Conservation (phyloP, 2,329 filamentous ascomycete genomes). For the Cytospora schulzeri region DNA sequence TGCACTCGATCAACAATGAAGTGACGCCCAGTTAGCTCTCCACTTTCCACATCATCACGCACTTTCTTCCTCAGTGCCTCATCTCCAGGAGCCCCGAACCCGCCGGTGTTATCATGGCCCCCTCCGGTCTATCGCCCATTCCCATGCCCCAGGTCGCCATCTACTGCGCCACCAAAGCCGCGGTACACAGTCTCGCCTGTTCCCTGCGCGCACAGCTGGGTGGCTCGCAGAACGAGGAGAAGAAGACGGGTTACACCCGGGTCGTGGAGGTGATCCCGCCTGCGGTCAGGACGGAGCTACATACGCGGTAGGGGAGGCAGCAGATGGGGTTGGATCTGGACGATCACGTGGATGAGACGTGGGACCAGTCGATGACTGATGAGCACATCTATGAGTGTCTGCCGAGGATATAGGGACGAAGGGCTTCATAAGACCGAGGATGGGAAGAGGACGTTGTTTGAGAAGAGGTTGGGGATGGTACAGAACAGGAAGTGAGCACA, state of each 20-base stretch:
- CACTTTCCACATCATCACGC: conserved; percentile 46
- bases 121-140: conserved; percentile 49
- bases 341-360: too few relatives aligned
- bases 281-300: too few relatives aligned
- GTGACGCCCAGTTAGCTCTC: conserved; percentile 52
- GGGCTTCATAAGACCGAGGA: too few relatives aligned
- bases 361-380: too few relatives aligned
- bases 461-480: too few relatives aligned
- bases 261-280: conserved; percentile 40
- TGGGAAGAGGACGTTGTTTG: too few relatives aligned
- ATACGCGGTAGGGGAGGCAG: too few relatives aligned
- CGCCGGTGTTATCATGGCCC: conserved; percentile 40
- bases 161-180: conserved; percentile 58
- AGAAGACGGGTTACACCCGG: conserved; percentile 33
- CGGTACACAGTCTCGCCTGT: conserved; percentile 49
- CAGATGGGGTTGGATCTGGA: too few relatives aligned
- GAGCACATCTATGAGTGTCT: too few relatives aligned
- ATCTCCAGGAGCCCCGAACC: conserved; percentile 30
- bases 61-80: conserved; percentile 51
- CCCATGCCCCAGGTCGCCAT: conserved; percentile 49
- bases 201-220: conserved; percentile 35
- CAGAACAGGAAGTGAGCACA: too few relatives aligned
- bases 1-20: conserved; percentile 43
- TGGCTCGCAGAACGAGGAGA: conserved; percentile 30
- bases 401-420: too few relatives aligned